Percentiles rank a stretch among this genome's conserved stretches.
These are phyloP conservation scores for Ophiocordyceps camponoti-floridani DNA, from an alignment of 2,329 filamentous ascomycete genomes.

Conservation along the genomic window DNA sequence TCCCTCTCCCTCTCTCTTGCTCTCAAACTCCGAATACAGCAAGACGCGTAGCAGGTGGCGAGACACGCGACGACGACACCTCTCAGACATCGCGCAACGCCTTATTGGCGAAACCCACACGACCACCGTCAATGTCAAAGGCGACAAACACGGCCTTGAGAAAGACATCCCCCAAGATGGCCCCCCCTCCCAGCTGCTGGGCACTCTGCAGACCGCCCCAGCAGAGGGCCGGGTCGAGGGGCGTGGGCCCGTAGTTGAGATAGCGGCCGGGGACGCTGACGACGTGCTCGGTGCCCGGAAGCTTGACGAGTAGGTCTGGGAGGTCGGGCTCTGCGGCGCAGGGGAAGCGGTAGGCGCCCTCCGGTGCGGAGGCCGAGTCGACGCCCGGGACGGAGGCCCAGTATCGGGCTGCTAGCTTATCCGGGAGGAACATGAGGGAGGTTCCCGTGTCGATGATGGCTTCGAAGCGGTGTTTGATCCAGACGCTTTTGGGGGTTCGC, in stretches of 20 bases:
- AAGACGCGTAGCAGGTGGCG: too few relatives aligned
- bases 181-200: slow-evolving; percentile 22
- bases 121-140: slow-evolving; percentile 35
- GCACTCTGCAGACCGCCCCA: slow-evolving; percentile 58
- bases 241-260: slow-evolving; percentile 34
- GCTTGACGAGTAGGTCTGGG: slow-evolving; percentile 36
- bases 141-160: slow-evolving; percentile 62
- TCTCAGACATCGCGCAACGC: slow-evolving; percentile 9
- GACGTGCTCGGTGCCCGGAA: slow-evolving; percentile 29
- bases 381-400: slow-evolving; percentile 34
- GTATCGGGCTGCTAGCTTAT: slow-evolving; percentile 38
- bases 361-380: slow-evolving; percentile 28
- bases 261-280: slow-evolving; percentile 35
- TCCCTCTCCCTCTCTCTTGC: too few relatives aligned
- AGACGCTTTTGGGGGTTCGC: slow-evolving; percentile 26
- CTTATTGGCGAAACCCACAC: slow-evolving; percentile 27
- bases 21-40: too few relatives aligned
- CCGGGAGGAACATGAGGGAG: slow-evolving; percentile 43
- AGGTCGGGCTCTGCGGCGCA: slow-evolving; percentile 33
- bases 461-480: slow-evolving; percentile 26
- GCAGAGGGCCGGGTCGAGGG: slow-evolving; percentile 36
- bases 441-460: slow-evolving; percentile 54
- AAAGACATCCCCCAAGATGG: slow-evolving; percentile 63
- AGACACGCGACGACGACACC: too few relatives aligned
- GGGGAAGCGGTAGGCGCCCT: slow-evolving; percentile 37